Evolutionary conservation across 176 grass and related monocot species (phyloP).

Genomic region (Puccinellia tenuiflora): DNA sequence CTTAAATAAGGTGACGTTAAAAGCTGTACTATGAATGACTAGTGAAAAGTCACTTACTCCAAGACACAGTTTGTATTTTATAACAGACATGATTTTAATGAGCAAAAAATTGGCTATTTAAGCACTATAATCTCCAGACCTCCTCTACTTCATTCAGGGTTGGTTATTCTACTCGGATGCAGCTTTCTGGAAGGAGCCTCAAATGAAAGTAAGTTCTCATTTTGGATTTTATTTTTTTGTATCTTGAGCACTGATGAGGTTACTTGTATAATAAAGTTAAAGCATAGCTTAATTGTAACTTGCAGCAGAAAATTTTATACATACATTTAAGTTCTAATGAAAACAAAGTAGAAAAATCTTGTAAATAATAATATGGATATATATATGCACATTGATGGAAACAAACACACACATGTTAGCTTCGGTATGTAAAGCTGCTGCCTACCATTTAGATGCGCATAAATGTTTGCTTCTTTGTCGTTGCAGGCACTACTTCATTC

Average conservation of each 20-base stretch:
- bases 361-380: neutral
- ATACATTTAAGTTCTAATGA: neutral
- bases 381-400: neutral
- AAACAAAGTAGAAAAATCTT: neutral
- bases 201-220: constrained; percentile 73
- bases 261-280: constrained; percentile 5
- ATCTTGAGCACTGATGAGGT: constrained; percentile 5
- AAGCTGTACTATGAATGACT: neutral
- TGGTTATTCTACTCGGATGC: constrained; percentile 89
- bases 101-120: neutral
- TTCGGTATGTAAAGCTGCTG: neutral
- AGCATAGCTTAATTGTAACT: neutral
- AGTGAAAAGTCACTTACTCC: neutral
- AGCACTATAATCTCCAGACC: neutral
- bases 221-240: neutral
- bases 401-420: neutral
- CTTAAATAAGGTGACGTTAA: neutral
- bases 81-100: neutral
- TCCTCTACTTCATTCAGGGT: constrained; percentile 57
- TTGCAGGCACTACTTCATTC: constrained; percentile 94
- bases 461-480: constrained; percentile 11
- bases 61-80: neutral
- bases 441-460: neutral
- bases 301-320: neutral
- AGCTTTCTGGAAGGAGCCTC: constrained; percentile 80